These are phyloP conservation scores for Entomortierella lignicola DNA, from an alignment of 192 early-diverging fungal species.

Conservation along the genomic window DNA sequence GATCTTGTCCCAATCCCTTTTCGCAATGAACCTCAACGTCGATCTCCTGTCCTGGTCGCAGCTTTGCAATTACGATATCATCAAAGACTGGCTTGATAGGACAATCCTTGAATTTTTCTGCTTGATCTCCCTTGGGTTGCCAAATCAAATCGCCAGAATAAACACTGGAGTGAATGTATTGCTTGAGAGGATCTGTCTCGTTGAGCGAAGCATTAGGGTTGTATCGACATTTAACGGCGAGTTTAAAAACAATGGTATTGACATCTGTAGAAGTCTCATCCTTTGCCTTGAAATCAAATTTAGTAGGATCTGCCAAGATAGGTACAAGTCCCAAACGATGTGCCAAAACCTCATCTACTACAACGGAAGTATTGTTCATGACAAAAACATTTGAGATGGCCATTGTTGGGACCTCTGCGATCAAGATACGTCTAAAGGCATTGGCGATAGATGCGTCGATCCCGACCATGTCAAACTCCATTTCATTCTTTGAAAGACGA, in stretches of 20 bases:
- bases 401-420: slow-evolving; percentile 98
- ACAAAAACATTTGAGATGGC: slow-evolving; percentile 96
- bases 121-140: slow-evolving; percentile 94
- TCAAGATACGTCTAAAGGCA: slow-evolving; percentile 90
- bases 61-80: slow-evolving; percentile 94
- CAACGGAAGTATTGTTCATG: slow-evolving; percentile 89
- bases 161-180: slow-evolving; percentile 81
- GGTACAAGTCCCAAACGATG: slow-evolving; percentile 94
- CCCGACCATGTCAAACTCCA: slow-evolving; percentile 97
- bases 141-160: slow-evolving; percentile 82
- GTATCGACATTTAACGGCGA: slow-evolving; percentile 77
- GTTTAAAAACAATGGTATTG: slow-evolving; percentile 93
- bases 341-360: slow-evolving; percentile 94
- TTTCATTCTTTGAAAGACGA: slow-evolving; percentile 71
- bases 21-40: slow-evolving; percentile 86
- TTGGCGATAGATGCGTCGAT: slow-evolving; percentile 95
- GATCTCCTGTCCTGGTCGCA: slow-evolving; percentile 92
- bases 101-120: slow-evolving; percentile 68
- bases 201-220: slow-evolving; percentile 68
- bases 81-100: slow-evolving; percentile 85
- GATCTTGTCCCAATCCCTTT: slow-evolving; percentile 95
- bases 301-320: slow-evolving; percentile 84
- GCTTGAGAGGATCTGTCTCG: slow-evolving; percentile 79
- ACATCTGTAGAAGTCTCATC: slow-evolving; percentile 88
- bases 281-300: slow-evolving; percentile 80